These are phyloP conservation scores for Microdochium nivale DNA, from an alignment of 2,329 filamentous ascomycete species.

Conservation along the genomic window DNA sequence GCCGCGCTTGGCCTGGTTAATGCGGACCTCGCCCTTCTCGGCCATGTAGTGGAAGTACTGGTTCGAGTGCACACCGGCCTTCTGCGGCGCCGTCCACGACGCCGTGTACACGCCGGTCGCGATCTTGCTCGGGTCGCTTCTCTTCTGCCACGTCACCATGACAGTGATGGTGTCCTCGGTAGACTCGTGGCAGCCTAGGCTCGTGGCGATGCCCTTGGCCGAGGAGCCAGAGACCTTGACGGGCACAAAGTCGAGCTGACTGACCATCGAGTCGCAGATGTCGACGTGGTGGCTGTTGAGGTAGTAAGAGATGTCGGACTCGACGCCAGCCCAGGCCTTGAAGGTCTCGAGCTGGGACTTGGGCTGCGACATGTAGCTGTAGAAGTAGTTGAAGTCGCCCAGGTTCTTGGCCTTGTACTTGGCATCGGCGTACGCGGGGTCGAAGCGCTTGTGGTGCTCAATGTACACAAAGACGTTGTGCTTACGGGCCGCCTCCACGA, in stretches of 20 bases:
- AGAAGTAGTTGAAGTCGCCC: conserved; percentile 97
- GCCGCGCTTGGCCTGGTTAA: conserved; percentile 89
- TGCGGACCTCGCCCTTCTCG: conserved; percentile 71
- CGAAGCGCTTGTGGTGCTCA: conserved; percentile 95
- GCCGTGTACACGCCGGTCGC: conserved; percentile 89
- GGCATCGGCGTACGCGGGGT: conserved; percentile 87
- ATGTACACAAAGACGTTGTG: conserved; percentile 83
- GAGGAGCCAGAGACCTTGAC: conserved; percentile 71
- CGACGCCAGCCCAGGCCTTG: conserved; percentile 86
- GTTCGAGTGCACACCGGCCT: conserved; percentile 90
- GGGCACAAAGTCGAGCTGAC: conserved; percentile 61
- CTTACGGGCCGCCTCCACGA: conserved; percentile 64
- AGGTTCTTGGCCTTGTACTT: conserved; percentile 65
- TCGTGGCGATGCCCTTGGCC: conserved; percentile 69
- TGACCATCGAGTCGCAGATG: conserved; percentile 86
- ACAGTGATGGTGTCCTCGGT: conserved; percentile 94
- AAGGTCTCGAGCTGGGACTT: conserved; percentile 91
- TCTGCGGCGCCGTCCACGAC: conserved; percentile 88
- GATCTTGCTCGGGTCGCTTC: conserved; percentile 56
- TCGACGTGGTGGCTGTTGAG: conserved; percentile 93
- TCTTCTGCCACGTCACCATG: conserved; percentile 79
- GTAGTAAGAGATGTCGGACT: conserved; percentile 93
- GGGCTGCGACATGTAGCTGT: conserved; percentile 91
- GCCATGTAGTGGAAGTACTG: conserved; percentile 97
- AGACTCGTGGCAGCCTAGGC: conserved; percentile 66